Evolutionary conservation across 1,139 yeast genomes (phyloP), one percentile per base, ranked within the genome.

Genomic region (Pichia sp.): DNA sequence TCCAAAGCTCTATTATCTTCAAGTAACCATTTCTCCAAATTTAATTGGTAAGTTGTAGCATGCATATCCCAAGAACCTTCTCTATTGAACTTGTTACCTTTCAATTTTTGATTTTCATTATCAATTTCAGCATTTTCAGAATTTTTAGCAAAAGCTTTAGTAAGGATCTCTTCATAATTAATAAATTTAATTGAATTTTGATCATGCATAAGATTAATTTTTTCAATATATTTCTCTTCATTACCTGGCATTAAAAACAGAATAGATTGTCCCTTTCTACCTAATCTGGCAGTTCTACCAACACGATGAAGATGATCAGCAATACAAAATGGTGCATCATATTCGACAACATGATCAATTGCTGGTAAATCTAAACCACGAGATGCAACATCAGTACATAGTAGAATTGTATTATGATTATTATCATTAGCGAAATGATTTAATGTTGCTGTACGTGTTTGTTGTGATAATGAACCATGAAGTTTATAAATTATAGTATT

Each of bases 261-360:
- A 3, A 78, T 63, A 4, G 91, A 81, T 34, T 67, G 68, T 61
- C 93, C 93, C 37, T 89, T 71, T 57, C 84, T 84, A 41, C 96
- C 95, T 4, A 96, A 96, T 63, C 99, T 79, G 3, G 98, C 98
- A 4, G 99, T 93, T 69, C 99, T 79, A 45, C 99, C 99, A 39
- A 93, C 76, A 61, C 99, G 77, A 64, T 93, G 99, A 31, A 89
- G 79, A 60, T 93, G 94, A 18, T 95, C 80, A 56, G 82, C 83
- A 5, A 96, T 77, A 7, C 95, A 79, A 9, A 85, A 76, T 28
- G 99, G 98, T 49, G 94, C 72, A 61, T 93, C 99, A 60, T 88
- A 93, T 62, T 93, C 94, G 50, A 93, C 71, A 8, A 93, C 97
- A 64, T 96, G 88, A 22, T 96, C 89, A 49, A 93, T 96, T 55